Conservation (phyloP, 2,329 filamentous ascomycete species). For the Xylariaceae sp. region DNA sequence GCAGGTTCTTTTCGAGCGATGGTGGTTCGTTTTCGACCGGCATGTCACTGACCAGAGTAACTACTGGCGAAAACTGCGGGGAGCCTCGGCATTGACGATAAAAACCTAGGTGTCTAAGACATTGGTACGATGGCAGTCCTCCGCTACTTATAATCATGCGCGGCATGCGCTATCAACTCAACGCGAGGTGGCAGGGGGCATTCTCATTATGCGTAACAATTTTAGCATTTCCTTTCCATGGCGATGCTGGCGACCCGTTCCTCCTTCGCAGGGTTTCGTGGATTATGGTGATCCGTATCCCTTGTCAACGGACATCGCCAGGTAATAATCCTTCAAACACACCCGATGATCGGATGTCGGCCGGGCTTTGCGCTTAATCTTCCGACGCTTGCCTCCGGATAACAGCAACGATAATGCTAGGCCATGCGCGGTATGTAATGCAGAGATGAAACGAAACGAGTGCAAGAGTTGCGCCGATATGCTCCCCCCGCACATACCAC, state of each 20-base stretch:
- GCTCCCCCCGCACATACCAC: too few relatives aligned
- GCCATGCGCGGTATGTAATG: too few relatives aligned
- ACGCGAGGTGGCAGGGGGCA: background rate
- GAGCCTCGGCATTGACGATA: constrained; percentile 34
- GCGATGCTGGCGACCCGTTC: background rate
- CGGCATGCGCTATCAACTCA: background rate
- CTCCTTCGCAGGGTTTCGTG: too few relatives aligned
- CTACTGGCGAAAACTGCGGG: constrained; percentile 45
- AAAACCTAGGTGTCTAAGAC: constrained; percentile 5
- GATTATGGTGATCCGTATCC: too few relatives aligned
- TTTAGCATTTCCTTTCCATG: background rate
- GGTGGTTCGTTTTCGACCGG: constrained; percentile 58
- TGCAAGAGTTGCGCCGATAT: too few relatives aligned
- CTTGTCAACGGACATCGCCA: too few relatives aligned
- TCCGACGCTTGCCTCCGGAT: too few relatives aligned
- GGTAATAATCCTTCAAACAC: too few relatives aligned
- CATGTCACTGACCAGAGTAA: constrained; percentile 53
- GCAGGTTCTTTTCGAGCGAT: constrained; percentile 53
- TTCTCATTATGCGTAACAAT: background rate
- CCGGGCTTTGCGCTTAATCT: too few relatives aligned
- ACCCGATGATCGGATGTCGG: too few relatives aligned
- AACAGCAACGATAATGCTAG: too few relatives aligned
- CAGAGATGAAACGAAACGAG: too few relatives aligned
- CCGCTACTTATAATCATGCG: background rate
- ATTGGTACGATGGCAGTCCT: background rate